phyloP scores from a whole-genome alignment of 306 rosid species.

The Prunus kanzakura region DNA sequence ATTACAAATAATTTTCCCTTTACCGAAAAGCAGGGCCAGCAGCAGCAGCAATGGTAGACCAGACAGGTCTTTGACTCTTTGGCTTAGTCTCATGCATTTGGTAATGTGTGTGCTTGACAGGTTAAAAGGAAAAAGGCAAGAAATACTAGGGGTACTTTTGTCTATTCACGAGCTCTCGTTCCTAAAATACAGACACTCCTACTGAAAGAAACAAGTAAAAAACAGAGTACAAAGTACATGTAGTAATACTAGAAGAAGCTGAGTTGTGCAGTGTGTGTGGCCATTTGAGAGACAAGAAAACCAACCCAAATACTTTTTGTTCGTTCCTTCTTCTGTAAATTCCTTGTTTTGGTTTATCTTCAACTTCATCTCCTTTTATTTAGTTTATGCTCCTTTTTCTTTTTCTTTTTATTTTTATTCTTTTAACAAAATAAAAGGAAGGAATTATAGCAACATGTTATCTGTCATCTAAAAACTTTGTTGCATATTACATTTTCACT shows the following conservation, averaged over 20 bases:
- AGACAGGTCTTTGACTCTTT: no score
- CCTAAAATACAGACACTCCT: background rate
- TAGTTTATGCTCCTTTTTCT: background rate
- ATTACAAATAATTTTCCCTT: no score
- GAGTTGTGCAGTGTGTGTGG: slow-evolving; percentile 21
- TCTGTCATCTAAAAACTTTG: background rate
- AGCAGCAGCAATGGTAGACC: no score
- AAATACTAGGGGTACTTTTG: slow-evolving; percentile 40
- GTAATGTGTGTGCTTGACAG: no score
- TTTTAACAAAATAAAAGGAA: background rate
- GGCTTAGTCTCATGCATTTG: no score
- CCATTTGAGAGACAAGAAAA: slow-evolving; percentile 51
- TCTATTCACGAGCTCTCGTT: slow-evolving; percentile 9
- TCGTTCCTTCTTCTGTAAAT: slow-evolving; percentile 33
- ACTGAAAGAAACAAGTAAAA: background rate
- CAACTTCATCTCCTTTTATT: background rate
- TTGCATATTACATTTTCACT: background rate
- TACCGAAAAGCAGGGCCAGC: no score
- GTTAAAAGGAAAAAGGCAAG: no score
- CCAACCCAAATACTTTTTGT: slow-evolving; percentile 46
- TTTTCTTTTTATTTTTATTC: background rate
- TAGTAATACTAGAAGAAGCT: background rate
- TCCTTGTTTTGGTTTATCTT: slow-evolving; percentile 29
- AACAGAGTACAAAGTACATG: background rate
- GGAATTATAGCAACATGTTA: background rate